Conservation (phyloP, 1,284 basidiomycete species). For the Cryptococcus depauperatus region DNA sequence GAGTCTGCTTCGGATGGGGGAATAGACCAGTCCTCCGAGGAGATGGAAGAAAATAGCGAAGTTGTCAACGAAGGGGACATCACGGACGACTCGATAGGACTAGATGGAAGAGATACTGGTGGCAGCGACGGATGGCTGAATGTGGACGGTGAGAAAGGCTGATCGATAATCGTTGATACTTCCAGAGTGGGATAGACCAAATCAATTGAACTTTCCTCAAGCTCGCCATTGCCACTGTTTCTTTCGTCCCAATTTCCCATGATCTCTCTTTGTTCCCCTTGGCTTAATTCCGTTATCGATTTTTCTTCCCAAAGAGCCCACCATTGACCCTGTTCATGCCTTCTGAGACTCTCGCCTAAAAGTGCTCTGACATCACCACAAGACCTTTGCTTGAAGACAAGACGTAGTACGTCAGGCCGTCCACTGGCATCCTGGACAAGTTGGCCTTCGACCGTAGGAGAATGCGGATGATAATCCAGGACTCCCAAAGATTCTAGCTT, state of each 20-base stretch:
- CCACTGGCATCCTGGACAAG: conserved; percentile 19
- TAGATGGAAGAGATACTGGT: conserved; percentile 3
- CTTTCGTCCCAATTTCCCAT: conserved; percentile 15
- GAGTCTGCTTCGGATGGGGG: conserved; percentile 22
- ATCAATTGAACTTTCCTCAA: background rate
- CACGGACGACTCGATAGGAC: background rate
- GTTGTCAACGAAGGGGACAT: no score
- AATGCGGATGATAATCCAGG: conserved; percentile 7
- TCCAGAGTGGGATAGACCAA: conserved; percentile 33
- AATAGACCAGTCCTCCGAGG: conserved; percentile 17
- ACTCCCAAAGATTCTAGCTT: conserved; percentile 32
- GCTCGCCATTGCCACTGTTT: background rate
- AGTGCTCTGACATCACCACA: conserved; percentile 22
- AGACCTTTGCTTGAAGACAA: conserved; percentile 28
- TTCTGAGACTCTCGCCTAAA: conserved; percentile 24
- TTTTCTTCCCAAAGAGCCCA: conserved; percentile 19
- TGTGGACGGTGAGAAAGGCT: conserved; percentile 2
- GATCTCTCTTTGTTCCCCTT: conserved; percentile 17
- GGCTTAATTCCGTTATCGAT: conserved; percentile 8
- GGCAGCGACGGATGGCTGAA: conserved; percentile 1
- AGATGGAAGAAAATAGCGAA: conserved; percentile 8
- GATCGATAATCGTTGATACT: conserved; percentile 5
- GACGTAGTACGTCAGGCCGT: conserved; percentile 26
- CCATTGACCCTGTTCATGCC: conserved; percentile 20
- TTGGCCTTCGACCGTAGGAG: conserved; percentile 4